Evolutionary conservation across 192 early-diverging fungal species (phyloP).

Genomic region (Lunasporangiospora selenospora): DNA sequence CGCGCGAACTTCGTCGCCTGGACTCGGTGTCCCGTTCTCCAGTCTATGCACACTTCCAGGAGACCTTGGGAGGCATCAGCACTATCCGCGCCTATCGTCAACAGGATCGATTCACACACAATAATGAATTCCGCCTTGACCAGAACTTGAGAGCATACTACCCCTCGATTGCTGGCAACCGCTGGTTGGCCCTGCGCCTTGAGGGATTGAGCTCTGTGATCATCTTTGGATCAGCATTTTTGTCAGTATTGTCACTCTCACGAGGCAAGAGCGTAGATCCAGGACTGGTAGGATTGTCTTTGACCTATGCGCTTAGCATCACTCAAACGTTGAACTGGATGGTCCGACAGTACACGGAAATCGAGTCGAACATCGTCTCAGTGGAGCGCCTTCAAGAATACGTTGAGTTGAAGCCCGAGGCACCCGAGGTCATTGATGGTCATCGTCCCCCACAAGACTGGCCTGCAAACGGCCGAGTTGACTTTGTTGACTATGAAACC

Average conservation of each 20-base stretch:
- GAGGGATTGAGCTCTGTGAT: constrained; percentile 82
- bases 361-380: constrained; percentile 75
- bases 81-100: constrained; percentile 76
- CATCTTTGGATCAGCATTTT: constrained; percentile 77
- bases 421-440: constrained; percentile 67
- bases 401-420: constrained; percentile 77
- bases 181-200: constrained; percentile 73
- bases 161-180: constrained; percentile 70
- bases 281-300: constrained; percentile 69
- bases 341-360: constrained; percentile 83
- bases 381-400: constrained; percentile 82
- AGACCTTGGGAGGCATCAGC: constrained; percentile 74
- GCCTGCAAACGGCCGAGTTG: constrained; percentile 78
- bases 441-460: constrained; percentile 62
- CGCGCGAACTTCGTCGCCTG: constrained; percentile 87
- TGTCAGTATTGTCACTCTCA: constrained; percentile 68
- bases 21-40: constrained; percentile 70
- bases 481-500: constrained; percentile 75
- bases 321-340: constrained; percentile 88
- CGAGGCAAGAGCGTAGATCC: constrained; percentile 62
- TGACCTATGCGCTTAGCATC: constrained; percentile 71
- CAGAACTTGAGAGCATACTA: constrained; percentile 79
- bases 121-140: constrained; percentile 73
- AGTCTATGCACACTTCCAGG: constrained; percentile 70
- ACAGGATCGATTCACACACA: constrained; percentile 66